Percentiles rank a stretch among this genome's conserved stretches.
Conservation (phyloP, 2,329 filamentous ascomycete species). For the Corniculantispora saksenae region DNA sequence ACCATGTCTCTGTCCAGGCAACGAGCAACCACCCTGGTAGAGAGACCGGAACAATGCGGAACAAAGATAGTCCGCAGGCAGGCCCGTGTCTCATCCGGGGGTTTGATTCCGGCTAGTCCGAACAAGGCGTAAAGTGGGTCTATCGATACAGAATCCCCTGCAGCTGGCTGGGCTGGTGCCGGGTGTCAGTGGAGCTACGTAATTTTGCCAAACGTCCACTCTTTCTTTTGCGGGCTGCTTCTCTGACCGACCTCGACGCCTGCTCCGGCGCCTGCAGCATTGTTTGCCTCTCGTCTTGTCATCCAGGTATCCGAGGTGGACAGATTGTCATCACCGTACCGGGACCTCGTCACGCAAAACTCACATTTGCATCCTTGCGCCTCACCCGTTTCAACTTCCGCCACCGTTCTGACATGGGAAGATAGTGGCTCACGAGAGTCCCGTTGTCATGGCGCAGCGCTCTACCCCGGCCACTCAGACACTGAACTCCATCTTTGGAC, state of each 20-base stretch:
- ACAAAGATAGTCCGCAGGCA: conserved; percentile 7
- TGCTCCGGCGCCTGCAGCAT: conserved; percentile 13
- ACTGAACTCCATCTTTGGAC: conserved; percentile 50
- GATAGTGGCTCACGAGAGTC: not conserved
- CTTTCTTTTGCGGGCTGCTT: not conserved
- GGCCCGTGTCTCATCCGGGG: conserved; percentile 8
- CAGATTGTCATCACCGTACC: not conserved
- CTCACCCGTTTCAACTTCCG: not conserved
- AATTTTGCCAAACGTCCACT: conserved; percentile 16
- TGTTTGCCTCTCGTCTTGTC: not conserved
- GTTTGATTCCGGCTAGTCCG: conserved; percentile 5
- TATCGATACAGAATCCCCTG: conserved; percentile 1
- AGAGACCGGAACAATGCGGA: conserved; percentile 23
- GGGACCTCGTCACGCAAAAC: not conserved
- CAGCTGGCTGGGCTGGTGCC: not conserved
- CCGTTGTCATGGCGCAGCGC: conserved; percentile 44
- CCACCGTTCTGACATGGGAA: conserved; percentile 6
- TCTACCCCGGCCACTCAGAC: conserved; percentile 44
- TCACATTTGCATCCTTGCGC: not conserved
- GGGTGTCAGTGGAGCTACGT: not conserved
- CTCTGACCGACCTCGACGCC: not conserved
- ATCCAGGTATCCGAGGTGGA: not conserved
- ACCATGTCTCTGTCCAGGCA: conserved; percentile 38
- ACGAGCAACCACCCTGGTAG: conserved; percentile 26
- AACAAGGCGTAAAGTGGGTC: not conserved